Percentiles rank a stretch among this genome's conserved stretches.
Evolutionary conservation across 192 early-diverging fungal species (phyloP).

Genomic region (Allomyces macrogynus): DNA sequence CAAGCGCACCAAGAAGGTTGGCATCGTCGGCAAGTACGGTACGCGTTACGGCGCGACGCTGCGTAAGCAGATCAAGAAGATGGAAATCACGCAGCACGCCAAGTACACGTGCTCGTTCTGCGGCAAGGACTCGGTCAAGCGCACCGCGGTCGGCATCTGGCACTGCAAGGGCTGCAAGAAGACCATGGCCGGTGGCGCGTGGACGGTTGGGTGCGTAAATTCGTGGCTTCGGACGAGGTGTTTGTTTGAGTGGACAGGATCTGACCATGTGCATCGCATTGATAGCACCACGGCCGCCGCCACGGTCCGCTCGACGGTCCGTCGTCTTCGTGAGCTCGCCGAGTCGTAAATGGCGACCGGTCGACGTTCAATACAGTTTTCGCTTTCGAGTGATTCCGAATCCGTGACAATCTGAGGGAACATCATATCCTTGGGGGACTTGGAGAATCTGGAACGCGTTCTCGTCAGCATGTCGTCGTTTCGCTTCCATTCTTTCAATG

Average conservation of each 20-base stretch:
- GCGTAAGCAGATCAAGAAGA: constrained; percentile 92
- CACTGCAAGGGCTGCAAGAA: constrained; percentile 89
- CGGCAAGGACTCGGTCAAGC: constrained; percentile 91
- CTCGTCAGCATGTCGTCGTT: no score
- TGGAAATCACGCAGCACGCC: constrained; percentile 98
- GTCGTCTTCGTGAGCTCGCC: constrained; percentile 89
- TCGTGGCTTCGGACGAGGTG: no score
- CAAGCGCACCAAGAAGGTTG: constrained; percentile 97
- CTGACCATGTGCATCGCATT: not conserved
- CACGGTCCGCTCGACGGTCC: constrained; percentile 80
- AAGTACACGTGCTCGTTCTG: constrained; percentile 99
- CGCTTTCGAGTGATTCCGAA: no score
- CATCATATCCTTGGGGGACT: no score
- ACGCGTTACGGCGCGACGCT: constrained; percentile 99
- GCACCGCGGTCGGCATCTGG: constrained; percentile 96
- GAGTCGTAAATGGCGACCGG: constrained; percentile 43
- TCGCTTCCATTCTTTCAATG: no score
- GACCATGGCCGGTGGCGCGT: constrained; percentile 90
- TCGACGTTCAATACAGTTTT: no score
- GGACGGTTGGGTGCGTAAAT: constrained; percentile 60
- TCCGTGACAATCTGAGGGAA: no score
- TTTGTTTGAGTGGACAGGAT: no score
- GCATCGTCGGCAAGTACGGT: constrained; percentile 99
- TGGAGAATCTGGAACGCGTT: no score
- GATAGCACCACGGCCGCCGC: constrained; percentile 69